Conservation (phyloP, 2,329 filamentous ascomycete genomes). For the Diaporthe nobilis region DNA sequence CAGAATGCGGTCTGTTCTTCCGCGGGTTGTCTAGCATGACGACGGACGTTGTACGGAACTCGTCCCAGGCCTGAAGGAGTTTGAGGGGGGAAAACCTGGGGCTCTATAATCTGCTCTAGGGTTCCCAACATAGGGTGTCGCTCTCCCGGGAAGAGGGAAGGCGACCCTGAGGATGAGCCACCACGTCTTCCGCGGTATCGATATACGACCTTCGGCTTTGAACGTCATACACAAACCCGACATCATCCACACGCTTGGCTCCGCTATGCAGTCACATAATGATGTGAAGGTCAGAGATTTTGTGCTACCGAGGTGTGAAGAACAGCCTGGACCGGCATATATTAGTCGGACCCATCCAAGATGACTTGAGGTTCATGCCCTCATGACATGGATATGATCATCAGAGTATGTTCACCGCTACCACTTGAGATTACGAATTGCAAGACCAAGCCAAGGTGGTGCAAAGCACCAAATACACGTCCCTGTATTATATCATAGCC, state of each 20-base stretch:
- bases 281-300: too few species aligned
- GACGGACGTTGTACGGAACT: background rate
- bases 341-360: background rate
- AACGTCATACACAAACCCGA: background rate
- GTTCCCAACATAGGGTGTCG: background rate
- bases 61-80: background rate
- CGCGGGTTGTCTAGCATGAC: background rate
- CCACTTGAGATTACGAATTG: background rate
- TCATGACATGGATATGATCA: background rate
- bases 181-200: background rate
- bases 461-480: background rate
- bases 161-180: background rate
- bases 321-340: background rate
- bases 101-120: background rate
- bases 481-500: background rate
- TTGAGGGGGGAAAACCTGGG: background rate
- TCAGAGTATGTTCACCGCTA: conserved; percentile 9
- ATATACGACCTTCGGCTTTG: background rate
- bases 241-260: too few species aligned
- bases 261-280: background rate
- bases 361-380: background rate
- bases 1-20: background rate
- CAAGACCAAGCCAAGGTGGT: background rate
- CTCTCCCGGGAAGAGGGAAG: background rate
- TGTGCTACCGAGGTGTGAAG: background rate